These are phyloP conservation scores for Sistotremastrum suecicum DNA, from an alignment of 768 basidiomycete species.

Conservation along the genomic window DNA sequence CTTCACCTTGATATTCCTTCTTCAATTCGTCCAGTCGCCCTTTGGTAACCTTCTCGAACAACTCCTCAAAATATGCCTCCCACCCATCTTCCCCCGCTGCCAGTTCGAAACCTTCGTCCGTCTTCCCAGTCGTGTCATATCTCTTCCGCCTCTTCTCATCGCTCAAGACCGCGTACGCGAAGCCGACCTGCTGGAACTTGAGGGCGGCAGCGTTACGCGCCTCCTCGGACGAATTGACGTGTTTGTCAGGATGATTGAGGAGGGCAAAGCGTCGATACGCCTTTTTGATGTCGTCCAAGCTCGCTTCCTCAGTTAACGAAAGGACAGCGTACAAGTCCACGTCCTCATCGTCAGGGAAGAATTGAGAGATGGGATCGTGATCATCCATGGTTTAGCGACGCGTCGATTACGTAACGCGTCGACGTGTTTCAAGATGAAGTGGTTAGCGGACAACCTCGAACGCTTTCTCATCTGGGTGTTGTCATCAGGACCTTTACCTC, in stretches of 20 bases:
- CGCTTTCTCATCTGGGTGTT: constrained; percentile 51
- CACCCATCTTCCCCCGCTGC: constrained; percentile 74
- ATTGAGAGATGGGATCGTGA: constrained; percentile 56
- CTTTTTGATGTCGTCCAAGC: constrained; percentile 57
- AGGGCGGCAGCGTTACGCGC: constrained; percentile 54
- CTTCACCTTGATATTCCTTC: constrained; percentile 80
- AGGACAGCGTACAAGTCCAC: constrained; percentile 75
- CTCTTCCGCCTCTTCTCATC: constrained; percentile 61
- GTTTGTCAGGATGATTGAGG: constrained; percentile 82
- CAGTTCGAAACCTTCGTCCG: constrained; percentile 63
- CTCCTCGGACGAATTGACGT: constrained; percentile 40
- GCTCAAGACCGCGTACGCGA: constrained; percentile 79
- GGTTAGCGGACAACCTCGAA: constrained; percentile 1
- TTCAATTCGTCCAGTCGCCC: constrained; percentile 87
- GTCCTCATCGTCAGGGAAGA: constrained; percentile 60
- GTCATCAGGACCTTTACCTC: constrained; percentile 70
- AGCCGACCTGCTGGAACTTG: constrained; percentile 88
- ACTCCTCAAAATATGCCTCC: constrained; percentile 87
- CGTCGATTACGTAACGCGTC: constrained; percentile 8
- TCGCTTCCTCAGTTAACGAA: constrained; percentile 36
- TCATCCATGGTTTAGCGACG: constrained; percentile 40
- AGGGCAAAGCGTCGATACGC: constrained; percentile 80
- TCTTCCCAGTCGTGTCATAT: constrained; percentile 80
- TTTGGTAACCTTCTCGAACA: constrained; percentile 79
- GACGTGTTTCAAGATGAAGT: no score